phyloP scores from a whole-genome alignment of 768 basidiomycete genomes.

The Candolleomyces aberdarensis region DNA sequence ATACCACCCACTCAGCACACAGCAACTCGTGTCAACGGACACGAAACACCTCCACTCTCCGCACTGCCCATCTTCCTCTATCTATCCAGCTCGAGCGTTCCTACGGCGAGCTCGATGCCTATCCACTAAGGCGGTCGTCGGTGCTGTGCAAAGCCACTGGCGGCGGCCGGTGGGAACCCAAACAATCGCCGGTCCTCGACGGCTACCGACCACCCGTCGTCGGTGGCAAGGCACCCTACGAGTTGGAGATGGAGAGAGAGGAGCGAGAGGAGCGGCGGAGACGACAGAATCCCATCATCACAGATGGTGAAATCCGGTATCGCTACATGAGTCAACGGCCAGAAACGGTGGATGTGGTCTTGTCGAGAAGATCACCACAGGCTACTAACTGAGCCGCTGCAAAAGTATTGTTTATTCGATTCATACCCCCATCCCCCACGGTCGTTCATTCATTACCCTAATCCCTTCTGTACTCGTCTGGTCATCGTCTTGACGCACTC shows the following conservation, averaged over 20 bases:
- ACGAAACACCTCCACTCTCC: slow-evolving; percentile 22
- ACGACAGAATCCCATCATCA: slow-evolving; percentile 60
- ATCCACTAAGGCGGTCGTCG: slow-evolving; percentile 65
- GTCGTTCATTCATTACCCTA: no score
- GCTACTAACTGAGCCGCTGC: no score
- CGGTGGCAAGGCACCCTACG: slow-evolving; percentile 64
- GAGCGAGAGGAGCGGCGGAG: slow-evolving; percentile 50
- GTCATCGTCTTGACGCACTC: slow-evolving; percentile 15
- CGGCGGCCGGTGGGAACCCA: slow-evolving; percentile 79
- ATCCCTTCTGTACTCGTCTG: background rate
- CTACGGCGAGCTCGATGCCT: slow-evolving; percentile 69
- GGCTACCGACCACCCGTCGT: slow-evolving; percentile 58
- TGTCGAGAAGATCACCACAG: slow-evolving; percentile 29
- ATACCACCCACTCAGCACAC: slow-evolving; percentile 30
- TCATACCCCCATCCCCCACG: no score
- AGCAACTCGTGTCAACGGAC: slow-evolving; percentile 18
- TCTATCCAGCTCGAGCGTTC: slow-evolving; percentile 44
- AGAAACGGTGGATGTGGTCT: slow-evolving; percentile 31
- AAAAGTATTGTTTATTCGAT: no score
- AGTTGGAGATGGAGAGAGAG: slow-evolving; percentile 67
- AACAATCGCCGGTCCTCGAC: slow-evolving; percentile 41
- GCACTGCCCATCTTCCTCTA: slow-evolving; percentile 33
- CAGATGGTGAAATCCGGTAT: slow-evolving; percentile 66
- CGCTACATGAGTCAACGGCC: slow-evolving; percentile 48
- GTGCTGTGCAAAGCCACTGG: slow-evolving; percentile 75